Percentiles rank a stretch among this genome's conserved stretches.
These are phyloP conservation scores for Protomyces arabidopsidicola DNA, from an alignment of 1,139 yeast species.

Conservation along the genomic window DNA sequence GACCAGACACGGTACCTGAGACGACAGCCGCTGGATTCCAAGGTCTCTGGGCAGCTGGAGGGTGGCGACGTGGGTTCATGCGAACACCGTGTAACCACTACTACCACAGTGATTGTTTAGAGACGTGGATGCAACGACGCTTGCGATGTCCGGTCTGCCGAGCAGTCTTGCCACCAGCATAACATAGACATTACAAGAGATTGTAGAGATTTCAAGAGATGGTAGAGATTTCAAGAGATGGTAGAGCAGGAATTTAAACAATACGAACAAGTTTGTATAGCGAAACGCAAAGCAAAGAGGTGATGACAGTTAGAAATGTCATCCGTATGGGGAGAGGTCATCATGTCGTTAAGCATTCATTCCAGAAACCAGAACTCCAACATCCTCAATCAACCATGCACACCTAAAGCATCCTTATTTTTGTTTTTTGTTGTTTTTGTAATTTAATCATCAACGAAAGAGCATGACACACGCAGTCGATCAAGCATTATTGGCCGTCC, in stretches of 20 bases:
- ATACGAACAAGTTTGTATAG: not conserved
- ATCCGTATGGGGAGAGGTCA: not conserved
- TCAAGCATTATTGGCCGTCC: not conserved
- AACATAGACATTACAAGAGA: not conserved
- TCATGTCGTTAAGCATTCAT: not conserved
- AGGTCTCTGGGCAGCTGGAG: not conserved
- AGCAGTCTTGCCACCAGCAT: constrained; percentile 67
- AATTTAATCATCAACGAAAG: not conserved
- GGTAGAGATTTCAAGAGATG: not conserved
- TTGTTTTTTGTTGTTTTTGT: not conserved
- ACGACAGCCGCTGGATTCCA: constrained; percentile 35
- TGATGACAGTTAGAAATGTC: not conserved
- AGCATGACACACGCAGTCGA: not conserved
- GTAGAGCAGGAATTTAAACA: not conserved
- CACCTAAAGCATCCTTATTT: not conserved
- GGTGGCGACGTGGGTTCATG: constrained; percentile 52
- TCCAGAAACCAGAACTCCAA: not conserved
- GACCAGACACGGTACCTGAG: constrained; percentile 34
- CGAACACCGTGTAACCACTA: constrained; percentile 89
- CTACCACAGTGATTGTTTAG: constrained; percentile 81
- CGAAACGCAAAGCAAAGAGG: not conserved
- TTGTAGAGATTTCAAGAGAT: too few relatives aligned
- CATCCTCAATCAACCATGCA: not conserved
- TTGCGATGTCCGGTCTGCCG: constrained; percentile 93
- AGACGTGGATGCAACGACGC: constrained; percentile 89